These are phyloP conservation scores for Hygrocybe coccinea DNA, from an alignment of 768 basidiomycete genomes.

Conservation along the genomic window DNA sequence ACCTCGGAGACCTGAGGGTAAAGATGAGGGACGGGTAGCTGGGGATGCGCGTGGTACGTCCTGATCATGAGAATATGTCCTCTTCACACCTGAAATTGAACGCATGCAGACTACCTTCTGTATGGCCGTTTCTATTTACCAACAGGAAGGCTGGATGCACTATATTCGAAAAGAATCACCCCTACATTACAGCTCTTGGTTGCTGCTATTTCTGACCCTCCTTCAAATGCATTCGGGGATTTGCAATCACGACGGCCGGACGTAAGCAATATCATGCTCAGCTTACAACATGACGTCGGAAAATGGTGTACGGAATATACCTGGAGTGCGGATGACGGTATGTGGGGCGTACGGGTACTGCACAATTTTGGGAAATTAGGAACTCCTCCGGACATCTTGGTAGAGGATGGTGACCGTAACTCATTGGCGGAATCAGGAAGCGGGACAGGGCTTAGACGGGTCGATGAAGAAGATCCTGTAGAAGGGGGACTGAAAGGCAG, in stretches of 20 bases:
- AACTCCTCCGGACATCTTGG: conserved; percentile 24
- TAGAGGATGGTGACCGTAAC: conserved; percentile 32
- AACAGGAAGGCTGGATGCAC: conserved; percentile 79
- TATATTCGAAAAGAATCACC: conserved; percentile 78
- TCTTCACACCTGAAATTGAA: conserved; percentile 6
- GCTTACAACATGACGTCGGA: conserved; percentile 87
- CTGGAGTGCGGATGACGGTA: conserved; percentile 89
- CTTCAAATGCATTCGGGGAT: conserved; percentile 44
- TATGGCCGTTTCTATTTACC: conserved; percentile 92
- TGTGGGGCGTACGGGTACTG: conserved; percentile 84
- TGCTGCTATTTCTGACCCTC: conserved; percentile 80
- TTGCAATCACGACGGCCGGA: conserved; percentile 43
- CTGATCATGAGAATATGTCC: conserved; percentile 12
- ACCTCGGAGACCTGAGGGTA: conserved; percentile 72
- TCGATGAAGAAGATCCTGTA: conserved; percentile 92
- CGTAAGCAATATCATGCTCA: conserved; percentile 72
- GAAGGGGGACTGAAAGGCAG: conserved; percentile 88
- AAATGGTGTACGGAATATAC: conserved; percentile 92
- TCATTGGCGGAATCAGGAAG: conserved; percentile 18
- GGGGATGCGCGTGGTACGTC: conserved; percentile 55
- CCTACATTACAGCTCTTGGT: conserved; percentile 77
- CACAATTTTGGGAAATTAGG: conserved; percentile 86
- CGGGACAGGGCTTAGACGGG: conserved; percentile 54
- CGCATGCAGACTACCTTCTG: conserved; percentile 76
- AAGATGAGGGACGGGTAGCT: conserved; percentile 75